These are phyloP conservation scores for Westerdykella sp. DNA, from an alignment of 2,329 filamentous ascomycete genomes.

Conservation along the genomic window DNA sequence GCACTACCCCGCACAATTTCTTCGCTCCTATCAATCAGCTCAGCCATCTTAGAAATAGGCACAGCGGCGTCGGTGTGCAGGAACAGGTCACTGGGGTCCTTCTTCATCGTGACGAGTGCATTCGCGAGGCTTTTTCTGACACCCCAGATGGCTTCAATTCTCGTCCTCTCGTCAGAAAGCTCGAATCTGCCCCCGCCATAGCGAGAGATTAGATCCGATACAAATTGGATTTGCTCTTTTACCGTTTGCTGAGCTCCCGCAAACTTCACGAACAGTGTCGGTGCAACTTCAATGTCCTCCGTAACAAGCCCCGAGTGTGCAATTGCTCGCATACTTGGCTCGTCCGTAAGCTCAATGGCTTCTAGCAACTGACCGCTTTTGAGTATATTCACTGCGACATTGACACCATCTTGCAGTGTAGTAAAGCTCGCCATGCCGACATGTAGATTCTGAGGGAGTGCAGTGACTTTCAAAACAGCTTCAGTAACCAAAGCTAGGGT, in stretches of 20 bases:
- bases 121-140: conserved; percentile 68
- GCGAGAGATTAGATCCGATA: conserved; percentile 51
- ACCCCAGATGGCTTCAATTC: conserved; percentile 63
- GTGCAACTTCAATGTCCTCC: conserved; percentile 57
- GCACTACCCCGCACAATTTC: conserved; percentile 52
- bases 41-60: conserved; percentile 62
- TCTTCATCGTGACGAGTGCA: conserved; percentile 60
- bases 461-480: conserved; percentile 75
- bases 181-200: conserved; percentile 58
- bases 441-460: conserved; percentile 67
- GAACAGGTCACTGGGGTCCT: conserved; percentile 52
- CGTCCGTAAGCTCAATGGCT: conserved; percentile 82
- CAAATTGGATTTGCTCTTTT: conserved; percentile 65
- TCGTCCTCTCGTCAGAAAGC: conserved; percentile 55
- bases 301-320: conserved; percentile 54
- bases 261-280: conserved; percentile 71
- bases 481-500: conserved; percentile 88
- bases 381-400: conserved; percentile 72
- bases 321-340: conserved; percentile 70
- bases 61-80: conserved; percentile 77
- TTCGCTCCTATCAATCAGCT: conserved; percentile 69
- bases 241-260: conserved; percentile 58
- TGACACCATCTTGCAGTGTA: conserved; percentile 62
- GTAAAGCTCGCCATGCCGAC: conserved; percentile 66
- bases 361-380: conserved; percentile 74